Evolutionary conservation across 192 early-diverging fungal genomes (phyloP).

Genomic region (Coemansia sp.): DNA sequence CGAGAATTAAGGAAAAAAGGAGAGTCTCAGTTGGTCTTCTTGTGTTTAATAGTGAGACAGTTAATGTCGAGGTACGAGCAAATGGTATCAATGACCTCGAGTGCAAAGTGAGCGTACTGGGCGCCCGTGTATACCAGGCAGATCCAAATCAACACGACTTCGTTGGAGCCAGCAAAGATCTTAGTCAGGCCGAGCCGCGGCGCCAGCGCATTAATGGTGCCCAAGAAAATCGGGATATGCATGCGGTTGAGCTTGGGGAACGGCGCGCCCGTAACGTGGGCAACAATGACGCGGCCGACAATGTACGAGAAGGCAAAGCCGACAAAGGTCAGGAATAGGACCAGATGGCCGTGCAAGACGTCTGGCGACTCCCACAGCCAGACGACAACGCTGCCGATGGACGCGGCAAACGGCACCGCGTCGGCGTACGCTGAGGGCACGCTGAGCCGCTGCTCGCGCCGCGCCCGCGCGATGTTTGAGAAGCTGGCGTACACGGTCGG

Average conservation of each 20-base stretch:
- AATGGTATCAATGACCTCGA: conserved; percentile 68
- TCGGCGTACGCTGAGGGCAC: conserved; percentile 59
- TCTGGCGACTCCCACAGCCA: conserved; percentile 70
- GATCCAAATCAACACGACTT: conserved; percentile 56
- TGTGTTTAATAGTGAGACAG: conserved; percentile 77
- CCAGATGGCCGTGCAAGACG: conserved; percentile 63
- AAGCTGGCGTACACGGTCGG: conserved; percentile 54
- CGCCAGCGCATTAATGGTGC: conserved; percentile 58
- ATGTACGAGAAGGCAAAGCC: conserved; percentile 79
- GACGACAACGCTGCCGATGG: conserved; percentile 46
- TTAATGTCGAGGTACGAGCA: conserved; percentile 77
- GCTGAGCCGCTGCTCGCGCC: conserved; percentile 56
- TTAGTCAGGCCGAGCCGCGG: conserved; percentile 51
- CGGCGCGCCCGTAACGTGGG: conserved; percentile 78
- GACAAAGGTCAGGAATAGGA: conserved; percentile 65
- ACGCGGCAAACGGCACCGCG: conserved; percentile 64
- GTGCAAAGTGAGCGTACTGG: conserved; percentile 69
- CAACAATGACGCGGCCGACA: conserved; percentile 81
- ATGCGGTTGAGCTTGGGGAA: conserved; percentile 76
- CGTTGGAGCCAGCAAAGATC: conserved; percentile 55
- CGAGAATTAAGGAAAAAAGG: too few species aligned
- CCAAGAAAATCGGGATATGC: conserved; percentile 61
- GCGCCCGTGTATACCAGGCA: conserved; percentile 57
- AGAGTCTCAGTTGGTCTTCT: conserved; percentile 3
- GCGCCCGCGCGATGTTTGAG: conserved; percentile 60